Base-by-base conservation (phyloP, 768 basidiomycete genomes). In the Cystoderma amianthinum region DNA sequence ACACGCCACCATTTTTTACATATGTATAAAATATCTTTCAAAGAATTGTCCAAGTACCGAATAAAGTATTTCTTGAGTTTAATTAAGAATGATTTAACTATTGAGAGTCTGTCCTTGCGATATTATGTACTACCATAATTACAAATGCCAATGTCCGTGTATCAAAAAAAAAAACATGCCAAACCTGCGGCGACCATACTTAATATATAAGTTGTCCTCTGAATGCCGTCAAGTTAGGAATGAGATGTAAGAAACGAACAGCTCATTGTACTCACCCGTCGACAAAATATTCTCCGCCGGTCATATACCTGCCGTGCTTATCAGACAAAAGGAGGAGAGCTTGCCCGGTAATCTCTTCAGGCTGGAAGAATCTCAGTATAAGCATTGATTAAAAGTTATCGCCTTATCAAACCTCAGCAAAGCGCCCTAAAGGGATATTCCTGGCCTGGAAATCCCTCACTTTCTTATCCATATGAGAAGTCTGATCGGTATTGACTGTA, bases 401-500 rank as follows among this genome's bases (percentile, higher is more conserved):
- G n/a, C n/a, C n/a, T n/a, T n/a, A n/a, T 38, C 48, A 15, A 30
- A 74, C 76, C 67, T 78, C 48, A 0, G 78, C 79, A 50, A 83
- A 82, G 21, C 80, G 70, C 9, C 64, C 55, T 4, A 82, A 59
- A 4, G 80, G 78, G 2, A 82, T 51, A 6, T 68, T 63, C 11
- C 62, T 59, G 2, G 66, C 60, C 50, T 81, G 80, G 51, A 65
- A 73, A 0, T 72, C 65, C 15, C 65, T 48, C 7, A 80, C 61
- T 2, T 63, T 50, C 47, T 69, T 58, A 18, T 76, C 74, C 75
- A 79, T 74, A 21, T 67, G 53, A 2, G 56, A 52, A 1, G 76
- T 80, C 55, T 82, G 78, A 40, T 80, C 79, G 1, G 80, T 82
- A 3, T 71, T 58, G 9, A 80, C 80, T 77, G 41, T 1, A 15